Evolutionary conservation across 2,329 filamentous ascomycete genomes (phyloP).

Genomic region (Botrytis hyacinthi): DNA sequence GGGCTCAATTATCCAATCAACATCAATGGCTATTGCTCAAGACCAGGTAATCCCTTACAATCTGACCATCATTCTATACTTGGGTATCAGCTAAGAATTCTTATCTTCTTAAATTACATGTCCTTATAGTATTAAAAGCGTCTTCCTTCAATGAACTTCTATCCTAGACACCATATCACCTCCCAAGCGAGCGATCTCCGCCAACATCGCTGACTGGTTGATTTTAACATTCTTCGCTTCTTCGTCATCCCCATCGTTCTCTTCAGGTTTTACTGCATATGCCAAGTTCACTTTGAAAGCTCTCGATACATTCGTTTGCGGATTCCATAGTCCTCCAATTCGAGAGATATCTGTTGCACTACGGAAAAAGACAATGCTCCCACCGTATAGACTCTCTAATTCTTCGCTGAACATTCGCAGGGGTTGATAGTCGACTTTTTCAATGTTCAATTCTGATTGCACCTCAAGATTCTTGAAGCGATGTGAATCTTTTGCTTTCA

Average conservation of each 20-base stretch:
- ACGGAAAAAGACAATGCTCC: slow-evolving; percentile 76
- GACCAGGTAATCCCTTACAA: not conserved
- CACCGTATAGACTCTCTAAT: slow-evolving; percentile 63
- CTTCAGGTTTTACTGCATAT: slow-evolving; percentile 56
- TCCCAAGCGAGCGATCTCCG: slow-evolving; percentile 69
- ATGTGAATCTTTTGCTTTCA: slow-evolving; percentile 41
- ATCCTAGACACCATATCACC: slow-evolving; percentile 67
- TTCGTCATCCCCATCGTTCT: slow-evolving; percentile 36
- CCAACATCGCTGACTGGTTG: slow-evolving; percentile 65
- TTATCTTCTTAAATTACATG: not conserved
- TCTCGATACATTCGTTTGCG: slow-evolving; percentile 45
- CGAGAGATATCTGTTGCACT: slow-evolving; percentile 56
- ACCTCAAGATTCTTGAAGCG: slow-evolving; percentile 80
- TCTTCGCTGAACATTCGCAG: slow-evolving; percentile 63
- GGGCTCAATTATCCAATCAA: not conserved
- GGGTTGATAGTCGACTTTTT: slow-evolving; percentile 57
- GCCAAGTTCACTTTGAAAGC: slow-evolving; percentile 69
- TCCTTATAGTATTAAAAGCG: not conserved
- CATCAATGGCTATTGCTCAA: not conserved
- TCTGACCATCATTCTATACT: not conserved
- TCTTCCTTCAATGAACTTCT: slow-evolving; percentile 42
- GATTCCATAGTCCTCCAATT: slow-evolving; percentile 66
- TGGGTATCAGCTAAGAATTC: slow-evolving; percentile 7
- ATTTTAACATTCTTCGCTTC: slow-evolving; percentile 54
- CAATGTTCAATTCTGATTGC: slow-evolving; percentile 45